Percentiles rank a stretch among this genome's conserved stretches.
Conservation (phyloP, 2,329 filamentous ascomycete species). For the Juglanconis sp. region DNA sequence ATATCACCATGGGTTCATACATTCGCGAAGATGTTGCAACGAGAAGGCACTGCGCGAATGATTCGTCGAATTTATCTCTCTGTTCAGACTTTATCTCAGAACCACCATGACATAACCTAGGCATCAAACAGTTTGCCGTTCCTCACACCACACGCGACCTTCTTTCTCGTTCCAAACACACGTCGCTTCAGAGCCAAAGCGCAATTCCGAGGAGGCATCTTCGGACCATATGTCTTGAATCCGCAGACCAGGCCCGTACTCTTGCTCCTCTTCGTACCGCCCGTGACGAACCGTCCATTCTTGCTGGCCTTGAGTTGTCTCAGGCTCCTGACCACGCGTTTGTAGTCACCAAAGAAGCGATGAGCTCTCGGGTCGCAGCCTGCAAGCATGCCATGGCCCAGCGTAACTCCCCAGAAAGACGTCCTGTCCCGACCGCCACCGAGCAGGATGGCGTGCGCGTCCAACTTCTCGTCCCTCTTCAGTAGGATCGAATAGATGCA, state of each 20-base stretch:
- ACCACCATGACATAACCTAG: too few relatives aligned
- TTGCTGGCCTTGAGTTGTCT: constrained; percentile 30
- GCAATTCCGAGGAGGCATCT: too few relatives aligned
- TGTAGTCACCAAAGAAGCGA: constrained; percentile 52
- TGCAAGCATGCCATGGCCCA: constrained; percentile 53
- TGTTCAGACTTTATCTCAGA: too few relatives aligned
- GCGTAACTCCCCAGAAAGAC: constrained; percentile 49
- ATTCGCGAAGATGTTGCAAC: too few relatives aligned
- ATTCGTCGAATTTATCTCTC: too few relatives aligned
- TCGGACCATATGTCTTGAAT: constrained; percentile 21
- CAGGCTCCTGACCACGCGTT: constrained; percentile 38
- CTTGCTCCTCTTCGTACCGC: constrained; percentile 37
- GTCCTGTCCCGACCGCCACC: constrained; percentile 23
- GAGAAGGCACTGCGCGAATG: too few relatives aligned
- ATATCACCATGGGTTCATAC: too few relatives aligned
- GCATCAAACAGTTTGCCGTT: too few relatives aligned
- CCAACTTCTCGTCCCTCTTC: constrained; percentile 38
- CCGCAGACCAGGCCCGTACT: constrained; percentile 38
- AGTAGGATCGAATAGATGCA: constrained; percentile 56
- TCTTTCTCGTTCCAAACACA: too few relatives aligned
- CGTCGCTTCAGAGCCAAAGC: too few relatives aligned
- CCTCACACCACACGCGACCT: too few relatives aligned
- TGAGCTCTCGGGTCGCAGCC: constrained; percentile 45
- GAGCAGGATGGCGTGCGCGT: constrained; percentile 50
- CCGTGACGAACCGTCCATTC: constrained; percentile 41